Conservation (phyloP, 495 filamentous ascomycete genomes). For the Penicillium simplicissimum region DNA sequence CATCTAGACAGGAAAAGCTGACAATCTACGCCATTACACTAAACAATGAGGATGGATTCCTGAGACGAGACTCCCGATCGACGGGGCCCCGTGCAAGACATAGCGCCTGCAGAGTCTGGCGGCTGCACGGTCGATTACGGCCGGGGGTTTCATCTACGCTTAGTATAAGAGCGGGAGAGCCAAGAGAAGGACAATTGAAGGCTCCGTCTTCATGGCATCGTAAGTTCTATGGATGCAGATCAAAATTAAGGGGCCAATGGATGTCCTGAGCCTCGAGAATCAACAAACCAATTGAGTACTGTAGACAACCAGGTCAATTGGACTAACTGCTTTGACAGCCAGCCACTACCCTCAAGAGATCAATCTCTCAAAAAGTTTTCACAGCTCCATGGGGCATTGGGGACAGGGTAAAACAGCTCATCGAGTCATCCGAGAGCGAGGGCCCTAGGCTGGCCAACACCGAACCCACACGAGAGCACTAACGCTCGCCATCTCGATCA, state of each 20-base stretch:
- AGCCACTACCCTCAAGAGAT: no score
- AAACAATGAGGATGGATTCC: slow-evolving; percentile 17
- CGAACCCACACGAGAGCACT: background rate
- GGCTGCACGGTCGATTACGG: slow-evolving; percentile 30
- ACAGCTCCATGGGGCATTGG: background rate
- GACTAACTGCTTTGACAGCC: no score
- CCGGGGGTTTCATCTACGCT: slow-evolving; percentile 1
- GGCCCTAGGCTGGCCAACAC: background rate
- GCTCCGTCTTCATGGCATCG: background rate
- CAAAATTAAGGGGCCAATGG: no score
- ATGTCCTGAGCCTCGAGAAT: no score
- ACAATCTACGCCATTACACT: background rate
- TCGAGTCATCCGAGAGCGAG: slow-evolving; percentile 1
- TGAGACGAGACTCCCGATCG: slow-evolving; percentile 18
- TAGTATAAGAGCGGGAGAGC: background rate
- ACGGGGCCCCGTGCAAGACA: slow-evolving; percentile 25
- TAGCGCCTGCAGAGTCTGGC: slow-evolving; percentile 22
- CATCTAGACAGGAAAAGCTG: no score
- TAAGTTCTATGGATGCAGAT: background rate
- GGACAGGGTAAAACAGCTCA: background rate
- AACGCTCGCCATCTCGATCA: slow-evolving; percentile 6
- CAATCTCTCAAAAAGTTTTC: no score
- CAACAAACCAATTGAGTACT: no score
- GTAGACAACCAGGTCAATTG: no score
- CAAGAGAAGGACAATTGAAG: no score